Percentiles rank a stretch among this genome's conserved stretches.
Evolutionary conservation across 192 early-diverging fungal genomes (phyloP).

Genomic region (Backusella australiensis): DNA sequence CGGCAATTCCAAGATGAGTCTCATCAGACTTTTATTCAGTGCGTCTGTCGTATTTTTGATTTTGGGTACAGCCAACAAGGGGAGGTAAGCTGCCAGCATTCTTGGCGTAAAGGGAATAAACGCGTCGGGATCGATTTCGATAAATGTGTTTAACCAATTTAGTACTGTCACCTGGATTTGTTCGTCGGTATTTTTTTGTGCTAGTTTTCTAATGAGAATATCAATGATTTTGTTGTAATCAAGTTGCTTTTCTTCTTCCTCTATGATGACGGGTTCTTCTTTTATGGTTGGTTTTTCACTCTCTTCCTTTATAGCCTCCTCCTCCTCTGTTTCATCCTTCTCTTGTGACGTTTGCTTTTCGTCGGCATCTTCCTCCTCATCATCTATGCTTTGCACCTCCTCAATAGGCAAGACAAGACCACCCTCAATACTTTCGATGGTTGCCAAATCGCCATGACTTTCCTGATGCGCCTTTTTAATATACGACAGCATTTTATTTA

Average conservation of each 20-base stretch:
- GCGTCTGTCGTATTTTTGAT: slow-evolving; percentile 66
- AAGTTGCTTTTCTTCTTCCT: background rate
- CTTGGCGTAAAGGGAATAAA: slow-evolving; percentile 81
- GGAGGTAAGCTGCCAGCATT: slow-evolving; percentile 80
- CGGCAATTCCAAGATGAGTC: slow-evolving; percentile 67
- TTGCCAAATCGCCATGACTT: background rate
- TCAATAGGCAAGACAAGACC: slow-evolving; percentile 84
- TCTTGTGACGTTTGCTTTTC: background rate
- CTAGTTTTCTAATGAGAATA: slow-evolving; percentile 82
- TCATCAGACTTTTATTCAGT: slow-evolving; percentile 70
- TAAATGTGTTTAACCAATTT: slow-evolving; percentile 90
- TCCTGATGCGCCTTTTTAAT: slow-evolving; percentile 5
- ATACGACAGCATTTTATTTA: slow-evolving; percentile 1
- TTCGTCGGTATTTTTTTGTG: slow-evolving; percentile 56
- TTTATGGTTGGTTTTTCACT: background rate
- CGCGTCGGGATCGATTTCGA: slow-evolving; percentile 74
- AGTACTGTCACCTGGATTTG: slow-evolving; percentile 92
- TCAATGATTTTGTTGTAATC: slow-evolving; percentile 58
- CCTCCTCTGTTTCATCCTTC: background rate
- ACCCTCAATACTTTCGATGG: slow-evolving; percentile 47
- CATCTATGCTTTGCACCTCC: slow-evolving; percentile 50
- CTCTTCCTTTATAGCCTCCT: background rate
- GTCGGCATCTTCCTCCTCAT: background rate
- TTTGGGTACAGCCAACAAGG: slow-evolving; percentile 79
- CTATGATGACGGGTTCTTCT: background rate